Evolutionary conservation across 228 moss, liverwort and hornwort species (phyloP).

Genomic region (Sphagnum fallax): DNA sequence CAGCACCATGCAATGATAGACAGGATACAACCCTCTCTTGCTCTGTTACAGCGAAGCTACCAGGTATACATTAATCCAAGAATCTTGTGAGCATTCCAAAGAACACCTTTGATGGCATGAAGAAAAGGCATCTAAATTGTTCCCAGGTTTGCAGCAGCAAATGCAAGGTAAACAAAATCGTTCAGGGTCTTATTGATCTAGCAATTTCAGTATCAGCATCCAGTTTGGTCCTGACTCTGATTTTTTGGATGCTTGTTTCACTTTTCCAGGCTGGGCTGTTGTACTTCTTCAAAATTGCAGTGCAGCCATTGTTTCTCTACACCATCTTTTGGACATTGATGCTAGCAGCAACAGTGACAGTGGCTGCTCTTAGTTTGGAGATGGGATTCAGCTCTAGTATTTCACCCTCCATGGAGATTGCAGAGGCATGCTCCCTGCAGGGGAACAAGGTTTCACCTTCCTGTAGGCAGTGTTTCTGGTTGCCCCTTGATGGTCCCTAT

Average conservation of each 20-base stretch:
- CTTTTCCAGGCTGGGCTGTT: slow-evolving; percentile 23
- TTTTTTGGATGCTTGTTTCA: background rate
- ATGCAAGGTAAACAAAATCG: background rate
- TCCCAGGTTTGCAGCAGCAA: background rate
- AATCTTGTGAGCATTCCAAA: background rate
- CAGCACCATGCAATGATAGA: slow-evolving; percentile 19
- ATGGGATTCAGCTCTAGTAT: slow-evolving; percentile 60
- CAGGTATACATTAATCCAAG: slow-evolving; percentile 21
- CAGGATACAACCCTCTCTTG: slow-evolving; percentile 14
- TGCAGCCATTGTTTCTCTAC: slow-evolving; percentile 53
- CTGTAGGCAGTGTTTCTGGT: slow-evolving; percentile 56
- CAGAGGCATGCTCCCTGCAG: slow-evolving; percentile 54
- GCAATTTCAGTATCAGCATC: background rate
- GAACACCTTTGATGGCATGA: background rate
- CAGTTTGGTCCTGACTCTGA: background rate
- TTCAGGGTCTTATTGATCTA: background rate
- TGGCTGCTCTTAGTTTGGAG: slow-evolving; percentile 66
- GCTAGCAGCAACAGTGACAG: slow-evolving; percentile 57
- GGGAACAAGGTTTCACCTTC: slow-evolving; percentile 47
- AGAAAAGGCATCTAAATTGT: background rate
- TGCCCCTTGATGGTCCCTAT: slow-evolving; percentile 60
- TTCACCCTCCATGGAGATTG: slow-evolving; percentile 40
- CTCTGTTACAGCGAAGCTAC: slow-evolving; percentile 19
- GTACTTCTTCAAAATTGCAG: slow-evolving; percentile 30
- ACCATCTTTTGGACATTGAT: slow-evolving; percentile 62